Percentiles rank a stretch among this genome's conserved stretches.
These are phyloP conservation scores for Penicillium flavigenum DNA, from an alignment of 495 filamentous ascomycete species.

Conservation along the genomic window DNA sequence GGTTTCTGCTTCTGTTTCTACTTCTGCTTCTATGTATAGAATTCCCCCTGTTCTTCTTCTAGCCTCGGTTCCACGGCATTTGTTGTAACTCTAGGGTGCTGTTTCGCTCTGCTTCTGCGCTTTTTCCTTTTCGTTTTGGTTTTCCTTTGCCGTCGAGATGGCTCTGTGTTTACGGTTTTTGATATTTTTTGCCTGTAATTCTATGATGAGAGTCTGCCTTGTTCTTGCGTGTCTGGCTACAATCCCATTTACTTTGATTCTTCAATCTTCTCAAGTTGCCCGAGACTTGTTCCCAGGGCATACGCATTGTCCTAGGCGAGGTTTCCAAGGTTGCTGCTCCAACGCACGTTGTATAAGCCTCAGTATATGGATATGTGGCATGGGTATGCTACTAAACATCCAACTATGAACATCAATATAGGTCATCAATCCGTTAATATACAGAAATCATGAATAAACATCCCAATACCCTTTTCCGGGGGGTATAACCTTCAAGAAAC, in stretches of 20 bases:
- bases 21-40: conserved; percentile 31
- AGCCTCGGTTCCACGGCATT: conserved; percentile 27
- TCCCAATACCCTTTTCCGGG: background rate
- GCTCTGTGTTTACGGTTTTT: conserved; percentile 23
- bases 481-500: conserved; percentile 1
- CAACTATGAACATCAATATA: conserved; percentile 1
- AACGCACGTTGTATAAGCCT: background rate
- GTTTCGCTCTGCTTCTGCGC: conserved; percentile 5
- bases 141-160: conserved; percentile 15
- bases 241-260: conserved; percentile 14
- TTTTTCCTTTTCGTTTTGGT: conserved; percentile 17
- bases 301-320: background rate
- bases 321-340: background rate
- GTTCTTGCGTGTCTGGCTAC: conserved; percentile 19
- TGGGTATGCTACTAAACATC: conserved; percentile 8
- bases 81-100: conserved; percentile 37
- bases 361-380: conserved; percentile 6
- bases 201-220: conserved; percentile 40
- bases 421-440: conserved; percentile 10
- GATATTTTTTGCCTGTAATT: conserved; percentile 37
- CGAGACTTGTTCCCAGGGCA: background rate
- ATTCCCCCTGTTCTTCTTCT: conserved; percentile 16
- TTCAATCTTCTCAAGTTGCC: background rate
- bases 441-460: conserved; percentile 4
- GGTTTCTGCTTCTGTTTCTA: conserved; percentile 17